phyloP scores from a whole-genome alignment of 2,329 filamentous ascomycete species.

The Botryosphaeria dothidea region DNA sequence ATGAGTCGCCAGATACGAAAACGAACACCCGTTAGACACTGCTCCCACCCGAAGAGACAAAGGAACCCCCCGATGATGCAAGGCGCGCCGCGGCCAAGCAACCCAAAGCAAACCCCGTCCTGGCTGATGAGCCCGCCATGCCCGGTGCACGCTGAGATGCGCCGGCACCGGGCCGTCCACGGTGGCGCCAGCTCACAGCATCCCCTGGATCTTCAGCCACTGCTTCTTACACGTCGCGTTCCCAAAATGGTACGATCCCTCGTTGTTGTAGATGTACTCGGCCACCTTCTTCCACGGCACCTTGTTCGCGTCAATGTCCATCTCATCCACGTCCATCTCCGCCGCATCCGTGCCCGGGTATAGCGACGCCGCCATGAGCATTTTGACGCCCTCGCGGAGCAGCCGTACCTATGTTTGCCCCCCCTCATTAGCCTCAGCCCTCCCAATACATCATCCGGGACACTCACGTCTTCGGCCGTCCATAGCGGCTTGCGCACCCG shows the following conservation, averaged over 20 bases:
- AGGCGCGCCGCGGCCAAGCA: neutral
- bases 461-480: conserved; percentile 64
- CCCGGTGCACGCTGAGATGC: neutral
- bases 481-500: conserved; percentile 68
- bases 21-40: neutral
- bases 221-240: conserved; percentile 65
- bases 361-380: conserved; percentile 1
- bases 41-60: neutral
- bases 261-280: conserved; percentile 53
- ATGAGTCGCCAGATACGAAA: neutral
- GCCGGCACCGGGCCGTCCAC: neutral
- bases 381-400: conserved; percentile 9
- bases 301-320: conserved; percentile 33
- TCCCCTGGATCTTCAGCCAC: conserved; percentile 48
- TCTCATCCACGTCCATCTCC: neutral
- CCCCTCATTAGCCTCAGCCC: neutral
- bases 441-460: neutral
- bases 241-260: conserved; percentile 61
- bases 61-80: neutral
- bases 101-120: neutral
- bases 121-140: neutral
- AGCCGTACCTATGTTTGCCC: neutral
- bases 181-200: neutral
- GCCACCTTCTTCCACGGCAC: conserved; percentile 62
- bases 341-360: neutral